phyloP scores from a whole-genome alignment of 257 asterid species.

The Solanum megistacrolobum region DNA sequence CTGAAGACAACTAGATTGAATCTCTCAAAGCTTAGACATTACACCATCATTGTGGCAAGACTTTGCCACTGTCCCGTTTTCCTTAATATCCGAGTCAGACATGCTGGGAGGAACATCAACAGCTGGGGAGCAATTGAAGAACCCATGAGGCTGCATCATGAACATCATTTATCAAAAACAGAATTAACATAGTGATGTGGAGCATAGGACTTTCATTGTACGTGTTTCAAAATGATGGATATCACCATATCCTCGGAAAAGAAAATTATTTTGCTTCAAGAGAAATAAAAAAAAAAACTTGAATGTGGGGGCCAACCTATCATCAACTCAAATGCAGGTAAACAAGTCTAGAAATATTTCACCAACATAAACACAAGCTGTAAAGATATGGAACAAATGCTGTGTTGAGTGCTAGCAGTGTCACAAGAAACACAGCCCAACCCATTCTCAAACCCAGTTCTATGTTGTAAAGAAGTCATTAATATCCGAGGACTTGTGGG shows the following conservation, averaged over 20 bases:
- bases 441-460: neutral
- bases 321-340: neutral
- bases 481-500: neutral
- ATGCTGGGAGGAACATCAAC: slow-evolving; percentile 44
- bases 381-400: neutral
- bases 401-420: neutral
- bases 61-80: slow-evolving; percentile 20
- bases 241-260: neutral
- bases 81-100: slow-evolving; percentile 29
- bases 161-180: neutral
- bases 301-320: neutral
- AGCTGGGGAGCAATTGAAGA: slow-evolving; percentile 51
- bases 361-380: neutral
- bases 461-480: neutral
- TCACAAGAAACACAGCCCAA: neutral
- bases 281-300: neutral
- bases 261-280: neutral
- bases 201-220: neutral
- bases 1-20: neutral
- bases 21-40: slow-evolving; percentile 35
- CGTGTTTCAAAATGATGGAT: neutral
- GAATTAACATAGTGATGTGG: neutral
- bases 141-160: slow-evolving; percentile 44
- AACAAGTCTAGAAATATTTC: neutral
- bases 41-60: slow-evolving; percentile 16